These are phyloP conservation scores for Quercus ilex DNA, from an alignment of 306 rosid genomes.

Conservation along the genomic window DNA sequence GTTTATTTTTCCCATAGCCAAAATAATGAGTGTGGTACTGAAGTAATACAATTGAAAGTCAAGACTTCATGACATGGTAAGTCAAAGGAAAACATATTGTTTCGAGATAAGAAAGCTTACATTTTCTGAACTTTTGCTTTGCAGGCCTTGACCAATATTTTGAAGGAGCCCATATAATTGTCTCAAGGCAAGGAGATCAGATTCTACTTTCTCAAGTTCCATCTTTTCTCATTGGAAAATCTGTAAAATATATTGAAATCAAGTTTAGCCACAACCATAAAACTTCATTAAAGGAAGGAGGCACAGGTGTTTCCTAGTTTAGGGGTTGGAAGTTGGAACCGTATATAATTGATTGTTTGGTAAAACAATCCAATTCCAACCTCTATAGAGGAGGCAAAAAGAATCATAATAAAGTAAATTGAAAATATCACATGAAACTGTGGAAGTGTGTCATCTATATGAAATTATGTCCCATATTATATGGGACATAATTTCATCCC, in stretches of 20 bases:
- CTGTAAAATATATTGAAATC: not conserved
- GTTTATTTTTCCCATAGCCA: too few species aligned
- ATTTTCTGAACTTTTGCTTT: slow-evolving; percentile 19
- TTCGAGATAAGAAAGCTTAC: slow-evolving; percentile 15
- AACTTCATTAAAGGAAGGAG: too few species aligned
- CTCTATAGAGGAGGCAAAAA: too few species aligned
- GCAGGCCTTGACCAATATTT: slow-evolving; percentile 16
- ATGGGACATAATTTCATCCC: not conserved
- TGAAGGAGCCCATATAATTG: slow-evolving; percentile 47
- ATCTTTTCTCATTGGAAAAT: not conserved
- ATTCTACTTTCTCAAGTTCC: slow-evolving; percentile 44
- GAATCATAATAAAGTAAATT: not conserved
- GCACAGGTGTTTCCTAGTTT: too few species aligned
- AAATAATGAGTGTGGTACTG: too few species aligned
- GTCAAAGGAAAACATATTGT: not conserved
- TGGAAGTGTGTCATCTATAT: not conserved
- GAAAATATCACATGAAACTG: not conserved
- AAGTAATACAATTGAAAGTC: too few species aligned
- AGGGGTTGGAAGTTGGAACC: too few species aligned
- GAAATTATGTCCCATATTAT: too few species aligned
- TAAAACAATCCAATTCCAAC: not conserved
- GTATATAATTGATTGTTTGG: too few species aligned
- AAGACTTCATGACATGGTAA: not conserved
- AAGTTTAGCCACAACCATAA: not conserved
- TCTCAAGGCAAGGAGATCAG: slow-evolving; percentile 45